Evolutionary conservation across 139 green algal species (phyloP), one percentile per base, ranked within the genome.

Genomic region (Ettlia oleoabundans): DNA sequence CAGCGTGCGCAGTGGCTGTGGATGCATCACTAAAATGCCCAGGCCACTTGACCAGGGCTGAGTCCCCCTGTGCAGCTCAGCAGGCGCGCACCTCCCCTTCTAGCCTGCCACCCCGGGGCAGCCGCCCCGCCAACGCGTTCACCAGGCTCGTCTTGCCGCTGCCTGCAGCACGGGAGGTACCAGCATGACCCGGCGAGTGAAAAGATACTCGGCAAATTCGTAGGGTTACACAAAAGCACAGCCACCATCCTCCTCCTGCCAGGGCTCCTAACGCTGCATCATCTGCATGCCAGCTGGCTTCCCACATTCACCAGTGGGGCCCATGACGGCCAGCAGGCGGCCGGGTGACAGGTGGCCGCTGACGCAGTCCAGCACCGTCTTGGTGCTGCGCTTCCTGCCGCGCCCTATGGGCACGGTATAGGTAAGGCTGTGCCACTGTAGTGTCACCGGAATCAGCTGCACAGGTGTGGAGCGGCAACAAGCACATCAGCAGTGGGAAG

Each of bases 271-370:
- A n/a, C n/a, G n/a, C n/a, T n/a, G n/a, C n/a, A 65, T 3, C 70
- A 10, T 41, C 32, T 15, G 22, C 22, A 41, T 40, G n/a, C n/a
- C 64, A 41, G 2, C 51, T n/a, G n/a, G n/a, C n/a, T n/a, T n/a
- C n/a, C n/a, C n/a, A n/a, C n/a, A n/a, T n/a, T 5, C 58, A 73
- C 82, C 82, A 28, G 74, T 87, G 77, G 85, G 81, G 1, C 86
- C 86, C 86, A 89, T 89, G 33, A 87, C 64, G 15, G 86, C 86
- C 82, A 90, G 51, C n/a, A 90, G 64, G 53, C 83, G 66, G 21
- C 72, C 78, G 9, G 86, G 79, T n/a, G 37, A 24, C 38, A 84
- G 70, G 15, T 53, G 47, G 6, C 82, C 82, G 26, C 76, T 76
- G 2, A 88, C 15, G 40, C 26, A 41, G 38, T 76, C 32, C 52